Base-by-base conservation (phyloP, 129 eudicot genomes). In the Cynara cardunculus region DNA sequence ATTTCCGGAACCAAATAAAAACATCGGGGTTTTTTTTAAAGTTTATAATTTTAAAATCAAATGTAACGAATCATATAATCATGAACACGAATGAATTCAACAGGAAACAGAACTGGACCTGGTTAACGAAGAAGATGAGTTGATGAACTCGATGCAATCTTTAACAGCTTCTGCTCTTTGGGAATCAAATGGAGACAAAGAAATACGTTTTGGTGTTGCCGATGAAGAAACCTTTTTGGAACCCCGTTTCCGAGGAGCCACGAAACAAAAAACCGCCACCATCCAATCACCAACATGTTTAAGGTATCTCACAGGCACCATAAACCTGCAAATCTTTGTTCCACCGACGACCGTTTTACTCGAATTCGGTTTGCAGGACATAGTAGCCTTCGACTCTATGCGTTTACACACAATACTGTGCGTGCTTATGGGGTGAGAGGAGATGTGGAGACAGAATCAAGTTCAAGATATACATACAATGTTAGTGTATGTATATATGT, bases 141-240 rank as follows among this genome's bases (percentile, higher is more conserved):
- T 90, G 7, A 90, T 90, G 82, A 90, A 90, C 76, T 90, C 85
- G 16, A 90, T 90, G 65, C 94, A 90, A 64, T 90, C 94, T n/a
- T 85, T 81, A 26, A 90, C 79, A 24, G 94, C 94, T 76, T 90
- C 94, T 19, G 87, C 88, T 71, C 89, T 83, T n/a, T 85, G 88
- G 1, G 91, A 83, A 81, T 89, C 94, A 1, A 87, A 34, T 0
- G 86, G 87, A 59, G 87, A 79, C 31, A 78, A 27, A 1, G 66
- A 69, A 53, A 70, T 39, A 13, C 73, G 83, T 37, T 85, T 89
- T 65, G 87, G 79, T 26, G 87, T 74, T 34, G 56, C 86, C 6
- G 85, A 70, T 24, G 91, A 80, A 24, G 86, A 77, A 56, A 77
- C 84, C 83, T 69, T 80, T 0, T 80, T 78, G 68, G 85, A 84